Base-by-base conservation (phyloP, 202 grass and related monocot genomes). In the Musa balbisiana region DNA sequence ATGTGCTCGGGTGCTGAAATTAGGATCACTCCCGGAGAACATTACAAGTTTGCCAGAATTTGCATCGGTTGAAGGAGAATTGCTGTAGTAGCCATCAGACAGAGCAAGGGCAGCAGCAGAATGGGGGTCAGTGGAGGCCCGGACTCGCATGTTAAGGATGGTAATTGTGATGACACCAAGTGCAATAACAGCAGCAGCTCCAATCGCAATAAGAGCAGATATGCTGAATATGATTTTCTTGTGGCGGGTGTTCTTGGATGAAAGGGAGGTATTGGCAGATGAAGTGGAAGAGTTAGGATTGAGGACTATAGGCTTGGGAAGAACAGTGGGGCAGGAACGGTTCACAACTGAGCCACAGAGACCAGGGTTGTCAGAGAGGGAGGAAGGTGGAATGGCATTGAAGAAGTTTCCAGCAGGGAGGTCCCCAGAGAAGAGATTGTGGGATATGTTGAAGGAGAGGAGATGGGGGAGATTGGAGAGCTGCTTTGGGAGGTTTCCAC, bases 151-250 rank as follows among this genome's bases (percentile, higher is more conserved):
- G 24, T 79, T 79, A 58, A 79, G 77, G 53, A 79, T 26, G 0
- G 77, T 71, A 59, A 79, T 17, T 14, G 77, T 79, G 65, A 79
- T 50, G 6, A 79, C 67, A 59, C 77, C 77, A 4, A 79, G 19
- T n/a, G 53, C 53, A 17, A 79, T 79, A 8, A 79, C 26, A 59
- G 19, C 64, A 71, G 77, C 77, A 24, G 77, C 77, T 16, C 65
- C 77, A 14, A 79, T 79, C 29, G 77, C 77, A 17, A 79, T 67
- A 43, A 79, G 67, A 60, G 77, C 53, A 51, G 77, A 79, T 26
- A 79, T 79, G 67, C 77, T 79, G 2, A 79, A 70, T 22, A 79
- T 79, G 53, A 79, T 71, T 54, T 79, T 79, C 67, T 79, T 79
- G 77, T 79, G 77, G 5, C 53, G 62, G 22, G 29, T 17, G 27